Evolutionary conservation across 768 basidiomycete genomes (phyloP).

Genomic region (Boletus huronensis): DNA sequence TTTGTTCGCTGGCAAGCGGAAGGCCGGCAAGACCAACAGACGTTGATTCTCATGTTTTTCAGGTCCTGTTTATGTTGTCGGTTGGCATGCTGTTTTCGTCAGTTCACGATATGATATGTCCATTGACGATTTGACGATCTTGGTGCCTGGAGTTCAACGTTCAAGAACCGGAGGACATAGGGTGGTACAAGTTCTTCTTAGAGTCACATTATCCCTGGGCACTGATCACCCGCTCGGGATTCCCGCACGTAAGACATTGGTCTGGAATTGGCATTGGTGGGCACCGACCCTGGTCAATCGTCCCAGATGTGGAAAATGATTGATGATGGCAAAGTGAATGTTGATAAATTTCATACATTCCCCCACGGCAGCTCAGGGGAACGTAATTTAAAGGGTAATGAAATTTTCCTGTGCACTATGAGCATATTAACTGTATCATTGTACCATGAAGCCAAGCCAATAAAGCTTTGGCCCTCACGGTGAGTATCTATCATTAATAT

Average conservation of each 20-base stretch:
- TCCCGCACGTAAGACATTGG: neutral
- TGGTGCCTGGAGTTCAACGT: neutral
- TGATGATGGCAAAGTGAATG: neutral
- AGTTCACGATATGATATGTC: neutral
- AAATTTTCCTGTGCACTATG: too few relatives aligned
- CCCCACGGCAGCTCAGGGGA: neutral
- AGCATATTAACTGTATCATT: too few relatives aligned
- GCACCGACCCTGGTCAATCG: neutral
- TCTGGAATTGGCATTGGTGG: neutral
- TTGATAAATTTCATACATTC: neutral
- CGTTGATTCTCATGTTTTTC: slow-evolving; percentile 40
- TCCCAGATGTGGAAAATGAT: neutral
- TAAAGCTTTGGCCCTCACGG: neutral
- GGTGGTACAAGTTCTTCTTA: neutral
- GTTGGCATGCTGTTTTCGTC: slow-evolving; percentile 2
- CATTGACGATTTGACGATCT: neutral
- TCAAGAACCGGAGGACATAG: neutral
- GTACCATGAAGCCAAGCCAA: neutral
- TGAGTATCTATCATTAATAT: neutral
- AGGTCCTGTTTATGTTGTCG: neutral
- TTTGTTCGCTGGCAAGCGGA: slow-evolving; percentile 81
- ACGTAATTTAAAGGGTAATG: neutral
- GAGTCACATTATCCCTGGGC: neutral
- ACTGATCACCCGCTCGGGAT: neutral
- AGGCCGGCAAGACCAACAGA: slow-evolving; percentile 78